Evolutionary conservation across 306 rosid species (phyloP), one percentile per base, ranked within the genome.

Genomic region (Astragalus glycyphyllos): DNA sequence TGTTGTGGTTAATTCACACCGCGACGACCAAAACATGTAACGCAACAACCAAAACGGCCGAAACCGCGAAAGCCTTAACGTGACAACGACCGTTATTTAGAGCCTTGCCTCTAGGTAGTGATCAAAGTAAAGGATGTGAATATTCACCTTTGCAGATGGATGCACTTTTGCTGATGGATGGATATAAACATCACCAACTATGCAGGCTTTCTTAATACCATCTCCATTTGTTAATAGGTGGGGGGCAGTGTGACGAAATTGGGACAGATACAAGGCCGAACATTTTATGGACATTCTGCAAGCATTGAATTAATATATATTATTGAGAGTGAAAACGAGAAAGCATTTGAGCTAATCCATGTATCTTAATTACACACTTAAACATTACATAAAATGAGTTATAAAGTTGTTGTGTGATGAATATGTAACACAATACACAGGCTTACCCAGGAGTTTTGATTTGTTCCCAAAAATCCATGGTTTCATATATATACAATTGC

Each of bases 111-210:
- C n/a, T n/a, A 26, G 59, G 47, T 13, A 45, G 26, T 1, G 8
- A 58, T 62, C 38, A 16, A 65, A 20, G 42, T 51, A 54, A 57
- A 58, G 61, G 49, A 50, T 7, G 45, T 55, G 69, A 73, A 42
- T 66, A 40, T 58, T 53, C 58, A 93, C 99, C 95, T 94, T 89
- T 40, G 97, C 99, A 50, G 88, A 87, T 23, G 97, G 97, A 77
- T 94, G 97, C 50, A 89, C 83, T 86, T 91, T 94, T 32, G 99
- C 99, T 11, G 99, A 94, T 49, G 97, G 97, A 76, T 94, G 99
- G 76, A 94, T 61, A 69, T 86, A 94, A 71, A 91, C 99, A 77
- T 94, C 89, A 42, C 96, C 97, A n/a, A 46, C 82, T 58, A 94
- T 83, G 79, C 64, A 74, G 49, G 99, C 90, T 54, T 73, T 80